A percentile compares a stretch with the other conserved stretches of the same genome.
These are phyloP conservation scores for Eudorina sp. DNA, from an alignment of 139 green algal species.

Conservation along the genomic window DNA sequence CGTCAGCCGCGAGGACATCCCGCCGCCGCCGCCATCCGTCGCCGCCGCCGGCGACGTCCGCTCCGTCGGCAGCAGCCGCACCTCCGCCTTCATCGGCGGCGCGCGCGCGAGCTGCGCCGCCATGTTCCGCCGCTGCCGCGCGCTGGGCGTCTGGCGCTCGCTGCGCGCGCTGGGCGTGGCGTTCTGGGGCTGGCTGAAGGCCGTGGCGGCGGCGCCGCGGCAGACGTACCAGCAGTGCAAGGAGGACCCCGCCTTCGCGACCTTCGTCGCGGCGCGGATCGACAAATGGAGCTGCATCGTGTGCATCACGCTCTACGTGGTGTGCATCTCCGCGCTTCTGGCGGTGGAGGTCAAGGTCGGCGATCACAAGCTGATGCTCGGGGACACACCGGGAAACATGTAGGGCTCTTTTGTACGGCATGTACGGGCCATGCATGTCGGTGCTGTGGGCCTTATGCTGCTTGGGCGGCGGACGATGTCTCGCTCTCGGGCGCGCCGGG, in stretches of 20 bases:
- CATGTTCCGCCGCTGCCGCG: not conserved
- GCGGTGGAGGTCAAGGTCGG: not conserved
- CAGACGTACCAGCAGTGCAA: not conserved
- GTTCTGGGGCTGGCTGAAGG: not conserved
- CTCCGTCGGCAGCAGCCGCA: not conserved
- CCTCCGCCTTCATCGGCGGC: not conserved
- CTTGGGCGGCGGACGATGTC: no score
- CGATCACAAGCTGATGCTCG: constrained; percentile 36
- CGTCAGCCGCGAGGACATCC: not conserved
- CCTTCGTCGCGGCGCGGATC: constrained; percentile 4
- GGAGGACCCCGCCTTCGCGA: constrained; percentile 6
- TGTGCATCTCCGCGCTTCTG: constrained; percentile 14
- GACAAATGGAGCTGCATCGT: not conserved
- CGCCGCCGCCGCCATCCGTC: not conserved
- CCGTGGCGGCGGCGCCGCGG: not conserved
- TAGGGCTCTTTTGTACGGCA: no score
- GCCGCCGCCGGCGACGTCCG: not conserved
- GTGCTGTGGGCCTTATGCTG: no score
- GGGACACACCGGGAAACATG: constrained; percentile 22
- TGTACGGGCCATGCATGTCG: no score
- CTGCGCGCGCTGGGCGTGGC: not conserved
- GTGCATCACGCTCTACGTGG: not conserved
- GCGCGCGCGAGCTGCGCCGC: not conserved
- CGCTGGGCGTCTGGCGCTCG: not conserved
- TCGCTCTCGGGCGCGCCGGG: no score